Percentiles rank a stretch among this genome's conserved stretches.
phyloP scores from a whole-genome alignment of 306 rosid genomes.

The Hippophae tibetana region DNA sequence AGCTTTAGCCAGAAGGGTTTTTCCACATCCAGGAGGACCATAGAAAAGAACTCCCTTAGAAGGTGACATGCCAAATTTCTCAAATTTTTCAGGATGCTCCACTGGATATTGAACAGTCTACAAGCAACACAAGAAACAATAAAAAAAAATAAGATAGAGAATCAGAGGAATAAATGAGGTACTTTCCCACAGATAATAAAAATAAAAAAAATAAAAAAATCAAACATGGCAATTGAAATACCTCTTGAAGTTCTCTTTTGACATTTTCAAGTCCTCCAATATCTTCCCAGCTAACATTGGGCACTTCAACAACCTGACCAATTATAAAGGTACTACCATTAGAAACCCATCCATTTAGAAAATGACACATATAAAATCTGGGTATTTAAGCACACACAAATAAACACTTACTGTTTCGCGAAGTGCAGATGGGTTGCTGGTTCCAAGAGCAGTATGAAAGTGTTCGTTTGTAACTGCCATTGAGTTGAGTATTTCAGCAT shows the following conservation, averaged over 20 bases:
- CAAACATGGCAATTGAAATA: constrained; percentile 19
- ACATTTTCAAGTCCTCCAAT: constrained; percentile 99
- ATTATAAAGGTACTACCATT: constrained; percentile 16
- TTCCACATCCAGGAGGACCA: constrained; percentile 99
- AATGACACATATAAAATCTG: background rate
- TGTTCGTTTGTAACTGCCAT: constrained; percentile 97
- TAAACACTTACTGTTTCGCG: constrained; percentile 75
- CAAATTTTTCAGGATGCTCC: constrained; percentile 97
- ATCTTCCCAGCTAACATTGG: constrained; percentile 86
- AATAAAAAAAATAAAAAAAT: constrained; percentile 1
- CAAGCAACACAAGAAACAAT: constrained; percentile 17
- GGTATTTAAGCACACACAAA: constrained; percentile 1
- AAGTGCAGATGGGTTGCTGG: constrained; percentile 96
- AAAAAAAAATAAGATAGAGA: background rate
- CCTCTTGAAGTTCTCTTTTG: constrained; percentile 99
- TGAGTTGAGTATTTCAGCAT: constrained; percentile 92
- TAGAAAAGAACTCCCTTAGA: constrained; percentile 98
- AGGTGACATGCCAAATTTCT: constrained; percentile 97
- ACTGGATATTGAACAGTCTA: constrained; percentile 99
- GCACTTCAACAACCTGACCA: constrained; percentile 90
- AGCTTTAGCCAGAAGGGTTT: constrained; percentile 93
- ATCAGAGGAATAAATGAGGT: background rate
- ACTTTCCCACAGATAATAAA: background rate
- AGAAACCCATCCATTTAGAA: constrained; percentile 7
- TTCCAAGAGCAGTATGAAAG: constrained; percentile 87